Conservation (phyloP, 83 land plant genomes). For the Thuja plicata region DNA sequence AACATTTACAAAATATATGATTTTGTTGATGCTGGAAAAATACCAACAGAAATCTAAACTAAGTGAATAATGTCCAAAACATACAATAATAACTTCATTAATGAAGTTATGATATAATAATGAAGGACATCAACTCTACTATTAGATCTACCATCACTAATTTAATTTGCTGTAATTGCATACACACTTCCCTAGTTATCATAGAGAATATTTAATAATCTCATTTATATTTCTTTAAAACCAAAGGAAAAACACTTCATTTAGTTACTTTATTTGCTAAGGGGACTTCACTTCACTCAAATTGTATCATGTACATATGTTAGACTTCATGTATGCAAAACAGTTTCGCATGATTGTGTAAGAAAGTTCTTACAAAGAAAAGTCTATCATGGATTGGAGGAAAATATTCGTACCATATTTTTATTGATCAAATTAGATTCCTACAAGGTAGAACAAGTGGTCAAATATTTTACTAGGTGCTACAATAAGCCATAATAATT, state of each 20-base stretch:
- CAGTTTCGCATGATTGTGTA: too few species aligned
- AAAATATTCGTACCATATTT: background rate
- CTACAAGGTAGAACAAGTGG: background rate
- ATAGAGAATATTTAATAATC: background rate
- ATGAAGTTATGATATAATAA: too few species aligned
- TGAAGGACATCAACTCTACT: too few species aligned
- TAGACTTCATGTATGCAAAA: background rate
- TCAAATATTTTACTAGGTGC: background rate
- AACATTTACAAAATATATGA: background rate
- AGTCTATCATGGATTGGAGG: background rate
- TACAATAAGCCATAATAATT: background rate
- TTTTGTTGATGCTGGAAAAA: too few species aligned
- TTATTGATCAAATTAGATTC: background rate
- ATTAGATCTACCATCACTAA: background rate
- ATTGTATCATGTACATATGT: background rate
- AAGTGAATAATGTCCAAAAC: too few species aligned
- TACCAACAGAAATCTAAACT: too few species aligned
- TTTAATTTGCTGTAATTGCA: background rate
- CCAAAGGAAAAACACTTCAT: background rate
- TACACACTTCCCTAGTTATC: too few species aligned
- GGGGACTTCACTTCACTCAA: background rate
- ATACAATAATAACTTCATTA: too few species aligned
- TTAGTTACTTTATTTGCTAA: background rate
- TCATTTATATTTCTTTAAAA: background rate
- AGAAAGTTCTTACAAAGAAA: background rate